Evolutionary conservation across 768 basidiomycete genomes (phyloP), one percentile per base, ranked within the genome.

Genomic region (Suillus subluteus): DNA sequence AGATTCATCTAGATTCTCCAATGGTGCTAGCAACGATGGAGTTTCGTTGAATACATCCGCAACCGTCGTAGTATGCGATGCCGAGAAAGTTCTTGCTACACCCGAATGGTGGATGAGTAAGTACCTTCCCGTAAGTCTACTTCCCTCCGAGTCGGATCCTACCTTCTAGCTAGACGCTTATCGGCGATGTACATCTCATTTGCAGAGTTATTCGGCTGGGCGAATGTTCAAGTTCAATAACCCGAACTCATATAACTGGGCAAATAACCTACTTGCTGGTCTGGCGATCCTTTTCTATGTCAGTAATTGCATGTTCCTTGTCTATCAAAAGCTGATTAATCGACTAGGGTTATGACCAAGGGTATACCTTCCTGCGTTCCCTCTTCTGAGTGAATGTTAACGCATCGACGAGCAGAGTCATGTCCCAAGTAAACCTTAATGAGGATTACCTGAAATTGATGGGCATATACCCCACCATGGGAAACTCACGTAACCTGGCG

Each of bases 361-460:
- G 65, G 62, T 64, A 64, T 9, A 13, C 35, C 21, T 56, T 37
- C 6, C 6, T 62, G 15, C 56, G 18, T 21, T 65, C 35, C 55
- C 21, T 56, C 32, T 4, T 21, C 8, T 23, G 8, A 21, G 26
- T 18, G 15, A 40, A 35, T 30, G 23, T 21, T 64, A 6, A 44
- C 12, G 23, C 41, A 32, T 9, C 15, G n/a, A 30, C 35, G 35
- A 4, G 30, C 44, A 64, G 63, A 41, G 63, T 64, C 58, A 64
- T 64, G 63, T 64, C 63, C 16, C 63, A 64, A 62, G 63, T 64
- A 15, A 64, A 64, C 40, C 58, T 64, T 35, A 64, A 64, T 16
- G 63, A 64, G 32, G 41, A 64, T 43, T 64, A 64, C 30, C 38
- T 64, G 37, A 35, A 64, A 43, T 13, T 62, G 16, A 64, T 64